Evolutionary conservation across 306 rosid species (phyloP).

Genomic region (Cicer yamashitae): DNA sequence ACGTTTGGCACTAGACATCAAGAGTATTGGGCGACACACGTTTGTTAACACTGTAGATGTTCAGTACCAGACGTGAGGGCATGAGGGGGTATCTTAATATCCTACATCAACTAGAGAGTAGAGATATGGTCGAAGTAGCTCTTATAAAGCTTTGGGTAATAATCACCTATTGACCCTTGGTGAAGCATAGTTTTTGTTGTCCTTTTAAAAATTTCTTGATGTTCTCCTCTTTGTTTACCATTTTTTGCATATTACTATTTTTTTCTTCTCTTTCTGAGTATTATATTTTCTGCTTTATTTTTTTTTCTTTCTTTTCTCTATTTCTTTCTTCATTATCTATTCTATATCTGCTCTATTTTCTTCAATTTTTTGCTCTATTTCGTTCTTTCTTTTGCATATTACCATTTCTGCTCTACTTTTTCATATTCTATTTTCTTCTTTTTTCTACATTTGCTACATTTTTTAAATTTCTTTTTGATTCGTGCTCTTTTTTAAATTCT

Average conservation of each 20-base stretch:
- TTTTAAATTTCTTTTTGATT: not conserved
- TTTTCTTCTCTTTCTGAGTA: not conserved
- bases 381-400: not conserved
- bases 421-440: not conserved
- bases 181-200: not conserved
- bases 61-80: too few relatives aligned
- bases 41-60: too few relatives aligned
- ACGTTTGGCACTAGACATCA: not conserved
- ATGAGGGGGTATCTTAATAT: too few relatives aligned
- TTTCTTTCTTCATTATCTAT: not conserved
- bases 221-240: not conserved
- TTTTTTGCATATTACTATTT: not conserved
- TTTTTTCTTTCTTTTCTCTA: not conserved
- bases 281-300: not conserved
- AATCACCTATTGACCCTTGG: too few relatives aligned
- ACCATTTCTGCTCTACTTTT: too few relatives aligned
- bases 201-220: not conserved
- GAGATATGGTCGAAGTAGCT: too few relatives aligned
- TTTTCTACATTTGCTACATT: not conserved
- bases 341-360: not conserved
- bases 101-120: too few relatives aligned
- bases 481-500: too few relatives aligned
- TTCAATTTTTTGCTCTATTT: not conserved
- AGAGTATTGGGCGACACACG: too few relatives aligned
- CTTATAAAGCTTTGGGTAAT: too few relatives aligned